A percentile compares a stretch with the other conserved stretches of the same genome.
These are phyloP conservation scores for Beauveria scarabaeidicola DNA, from an alignment of 2,329 filamentous ascomycete genomes.

Conservation along the genomic window DNA sequence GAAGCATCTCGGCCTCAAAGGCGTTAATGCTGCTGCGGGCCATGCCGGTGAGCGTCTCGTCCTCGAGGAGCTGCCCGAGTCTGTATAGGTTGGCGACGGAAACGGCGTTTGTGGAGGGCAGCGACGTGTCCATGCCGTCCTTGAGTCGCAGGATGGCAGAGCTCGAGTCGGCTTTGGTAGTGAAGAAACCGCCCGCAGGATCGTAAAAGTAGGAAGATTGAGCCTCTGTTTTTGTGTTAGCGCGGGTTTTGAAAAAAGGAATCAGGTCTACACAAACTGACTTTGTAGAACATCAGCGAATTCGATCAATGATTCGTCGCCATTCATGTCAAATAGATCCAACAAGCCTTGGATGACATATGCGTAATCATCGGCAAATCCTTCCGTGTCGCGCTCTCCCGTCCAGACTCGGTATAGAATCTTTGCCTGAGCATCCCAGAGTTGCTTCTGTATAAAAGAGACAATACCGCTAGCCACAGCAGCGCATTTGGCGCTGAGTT, in stretches of 20 bases:
- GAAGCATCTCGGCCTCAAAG: slow-evolving; percentile 84
- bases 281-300: slow-evolving; percentile 79
- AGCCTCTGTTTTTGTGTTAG: slow-evolving; percentile 39
- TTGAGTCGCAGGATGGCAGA: slow-evolving; percentile 81
- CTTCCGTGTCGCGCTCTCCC: slow-evolving; percentile 52
- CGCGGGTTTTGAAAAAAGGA: neutral
- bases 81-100: slow-evolving; percentile 83
- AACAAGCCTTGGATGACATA: slow-evolving; percentile 77
- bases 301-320: slow-evolving; percentile 63
- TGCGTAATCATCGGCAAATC: slow-evolving; percentile 91
- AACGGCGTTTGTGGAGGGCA: slow-evolving; percentile 83
- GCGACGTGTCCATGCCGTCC: slow-evolving; percentile 87
- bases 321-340: slow-evolving; percentile 75
- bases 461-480: slow-evolving; percentile 59
- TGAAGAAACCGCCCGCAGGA: slow-evolving; percentile 60
- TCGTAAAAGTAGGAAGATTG: slow-evolving; percentile 78
- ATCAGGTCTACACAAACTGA: slow-evolving; percentile 26
- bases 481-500: slow-evolving; percentile 52
- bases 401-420: slow-evolving; percentile 69
- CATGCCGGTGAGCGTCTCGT: slow-evolving; percentile 52
- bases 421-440: slow-evolving; percentile 59
- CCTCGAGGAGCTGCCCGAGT: slow-evolving; percentile 60
- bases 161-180: slow-evolving; percentile 51
- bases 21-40: slow-evolving; percentile 70
- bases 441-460: slow-evolving; percentile 59